Evolutionary conservation across 176 grass and related monocot species (phyloP).

Genomic region (Chrysopogon serrulatus): DNA sequence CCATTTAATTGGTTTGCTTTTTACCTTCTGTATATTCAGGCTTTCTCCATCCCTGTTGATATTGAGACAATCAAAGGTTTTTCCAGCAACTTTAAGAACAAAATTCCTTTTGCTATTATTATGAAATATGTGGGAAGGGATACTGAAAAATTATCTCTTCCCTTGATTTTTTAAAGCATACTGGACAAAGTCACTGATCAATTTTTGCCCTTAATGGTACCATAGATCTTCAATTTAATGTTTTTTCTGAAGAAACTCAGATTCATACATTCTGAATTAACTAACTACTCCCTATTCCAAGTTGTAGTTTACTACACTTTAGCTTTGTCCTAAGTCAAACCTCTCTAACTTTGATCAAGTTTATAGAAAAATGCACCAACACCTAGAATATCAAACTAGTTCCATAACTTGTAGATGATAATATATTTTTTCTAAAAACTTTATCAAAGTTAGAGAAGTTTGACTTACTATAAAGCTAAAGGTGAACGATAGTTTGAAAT

Average conservation of each 20-base stretch:
- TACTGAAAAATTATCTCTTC: background rate
- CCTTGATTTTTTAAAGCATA: background rate
- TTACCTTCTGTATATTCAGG: slow-evolving; percentile 45
- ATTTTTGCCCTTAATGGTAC: background rate
- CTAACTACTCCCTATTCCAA: background rate
- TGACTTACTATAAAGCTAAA: background rate
- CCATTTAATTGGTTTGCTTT: slow-evolving; percentile 11
- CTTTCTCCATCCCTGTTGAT: slow-evolving; percentile 73
- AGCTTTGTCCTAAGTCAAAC: background rate
- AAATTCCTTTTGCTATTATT: background rate
- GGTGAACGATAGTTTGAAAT: background rate
- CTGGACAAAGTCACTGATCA: background rate
- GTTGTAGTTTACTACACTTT: background rate
- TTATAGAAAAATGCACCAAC: background rate
- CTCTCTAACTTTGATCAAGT: background rate
- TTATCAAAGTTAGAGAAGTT: background rate
- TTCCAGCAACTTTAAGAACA: slow-evolving; percentile 15
- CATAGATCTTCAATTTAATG: background rate
- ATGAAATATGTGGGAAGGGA: background rate
- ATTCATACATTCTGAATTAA: background rate
- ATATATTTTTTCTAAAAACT: background rate
- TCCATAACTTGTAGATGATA: background rate
- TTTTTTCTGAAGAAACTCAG: background rate
- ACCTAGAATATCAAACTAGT: background rate
- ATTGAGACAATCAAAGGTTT: slow-evolving; percentile 83